Evolutionary conservation across 129 eudicot species (phyloP).

Genomic region (Scalesia atractyloides): DNA sequence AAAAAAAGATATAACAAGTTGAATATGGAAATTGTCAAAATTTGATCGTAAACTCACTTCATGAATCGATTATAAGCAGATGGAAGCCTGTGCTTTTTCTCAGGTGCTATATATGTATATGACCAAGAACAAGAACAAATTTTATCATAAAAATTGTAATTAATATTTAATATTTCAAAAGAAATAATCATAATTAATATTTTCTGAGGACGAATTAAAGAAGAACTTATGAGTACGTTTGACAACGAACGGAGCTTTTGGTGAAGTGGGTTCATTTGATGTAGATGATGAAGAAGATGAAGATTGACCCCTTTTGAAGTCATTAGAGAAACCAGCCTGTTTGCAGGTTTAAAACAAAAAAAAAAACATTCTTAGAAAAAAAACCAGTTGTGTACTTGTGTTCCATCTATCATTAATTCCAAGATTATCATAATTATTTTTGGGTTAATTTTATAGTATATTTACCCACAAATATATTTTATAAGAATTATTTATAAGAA

Average conservation of each 20-base stretch:
- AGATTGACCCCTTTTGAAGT: slow-evolving; percentile 56
- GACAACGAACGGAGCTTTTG: slow-evolving; percentile 85
- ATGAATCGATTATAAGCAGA: slow-evolving; percentile 98
- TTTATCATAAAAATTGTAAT: too few relatives aligned
- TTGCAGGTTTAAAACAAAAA: slow-evolving; percentile 4
- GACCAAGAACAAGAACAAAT: neutral
- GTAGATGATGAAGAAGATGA: slow-evolving; percentile 77
- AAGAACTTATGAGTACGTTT: slow-evolving; percentile 47
- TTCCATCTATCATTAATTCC: too few relatives aligned
- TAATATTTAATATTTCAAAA: neutral
- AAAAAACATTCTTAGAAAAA: too few relatives aligned
- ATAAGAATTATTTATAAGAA: neutral
- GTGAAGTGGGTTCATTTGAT: slow-evolving; percentile 70
- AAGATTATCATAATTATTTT: too few relatives aligned
- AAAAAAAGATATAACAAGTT: neutral
- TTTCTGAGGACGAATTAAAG: neutral
- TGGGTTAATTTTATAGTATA: too few relatives aligned
- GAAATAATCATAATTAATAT: neutral
- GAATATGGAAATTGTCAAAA: too few relatives aligned
- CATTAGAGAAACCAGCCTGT: slow-evolving; percentile 54
- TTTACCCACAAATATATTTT: too few relatives aligned
- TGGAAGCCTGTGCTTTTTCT: slow-evolving; percentile 98
- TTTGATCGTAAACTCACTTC: slow-evolving; percentile 59
- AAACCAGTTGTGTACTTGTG: too few relatives aligned
- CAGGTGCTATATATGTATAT: slow-evolving; percentile 71